Conservation (phyloP, 2,329 filamentous ascomycete genomes). For the Diaporthe ampelina region DNA sequence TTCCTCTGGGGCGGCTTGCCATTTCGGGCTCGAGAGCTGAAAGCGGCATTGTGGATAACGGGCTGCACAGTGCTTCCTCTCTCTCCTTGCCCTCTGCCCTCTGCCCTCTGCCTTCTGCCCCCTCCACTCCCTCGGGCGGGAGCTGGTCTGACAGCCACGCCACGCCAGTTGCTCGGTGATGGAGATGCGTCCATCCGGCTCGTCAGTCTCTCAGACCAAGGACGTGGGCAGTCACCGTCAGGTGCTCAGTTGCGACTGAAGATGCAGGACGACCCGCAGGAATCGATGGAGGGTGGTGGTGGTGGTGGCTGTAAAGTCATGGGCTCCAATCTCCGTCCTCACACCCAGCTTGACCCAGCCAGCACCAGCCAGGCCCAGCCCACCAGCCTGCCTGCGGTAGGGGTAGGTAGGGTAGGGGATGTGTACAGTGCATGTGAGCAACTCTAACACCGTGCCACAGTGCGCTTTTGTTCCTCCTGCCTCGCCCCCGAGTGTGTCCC, state of each 20-base stretch:
- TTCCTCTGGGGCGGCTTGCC: conserved; percentile 29
- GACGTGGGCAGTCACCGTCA: conserved; percentile 6
- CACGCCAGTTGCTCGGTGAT: background rate
- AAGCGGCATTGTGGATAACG: conserved; percentile 24
- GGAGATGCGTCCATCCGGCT: background rate
- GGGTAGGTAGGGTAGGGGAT: background rate
- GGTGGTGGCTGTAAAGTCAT: conserved; percentile 17
- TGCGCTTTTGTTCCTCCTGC: conserved; percentile 29
- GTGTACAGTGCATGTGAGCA: background rate
- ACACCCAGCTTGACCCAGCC: background rate
- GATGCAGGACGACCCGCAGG: conserved; percentile 18
- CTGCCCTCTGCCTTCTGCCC: background rate
- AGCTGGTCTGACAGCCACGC: background rate
- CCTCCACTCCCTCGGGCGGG: background rate
- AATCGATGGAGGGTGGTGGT: conserved; percentile 4
- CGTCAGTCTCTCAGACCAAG: background rate
- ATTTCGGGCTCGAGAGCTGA: conserved; percentile 28
- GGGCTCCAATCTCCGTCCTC: background rate
- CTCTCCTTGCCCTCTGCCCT: background rate
- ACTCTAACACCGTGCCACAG: conserved; percentile 21
- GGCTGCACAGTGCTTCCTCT: background rate
- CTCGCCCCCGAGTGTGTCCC: conserved; percentile 17
- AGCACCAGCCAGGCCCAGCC: background rate
- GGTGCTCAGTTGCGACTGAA: background rate
- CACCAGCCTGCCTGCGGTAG: background rate